Base-by-base conservation (phyloP, 495 filamentous ascomycete genomes). In the Amniculicola lignicola region DNA sequence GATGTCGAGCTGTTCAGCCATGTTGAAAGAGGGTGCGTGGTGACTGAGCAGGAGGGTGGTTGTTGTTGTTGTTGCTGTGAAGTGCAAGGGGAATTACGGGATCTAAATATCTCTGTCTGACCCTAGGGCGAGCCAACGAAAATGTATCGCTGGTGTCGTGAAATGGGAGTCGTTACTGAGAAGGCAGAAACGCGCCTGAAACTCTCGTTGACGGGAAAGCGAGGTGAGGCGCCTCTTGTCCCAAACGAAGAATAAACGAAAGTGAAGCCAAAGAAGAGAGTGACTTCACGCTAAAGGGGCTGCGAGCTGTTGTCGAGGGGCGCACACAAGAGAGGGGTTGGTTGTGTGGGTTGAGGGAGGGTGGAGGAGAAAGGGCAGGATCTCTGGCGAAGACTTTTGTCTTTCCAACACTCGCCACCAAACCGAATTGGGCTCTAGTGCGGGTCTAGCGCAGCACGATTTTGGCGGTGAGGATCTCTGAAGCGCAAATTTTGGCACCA, bases 1-100 rank as follows among this genome's bases (percentile, higher is more conserved):
- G 87, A 96, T 91, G 72, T 90, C 89, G 62, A 98, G 83, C 76
- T 94, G 84, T 72, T 96, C 90, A 72, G 93, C 92, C 93, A 97
- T 97, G 63, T 70, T 84, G 76, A 40, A 42, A 11, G 56, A 44
- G 51, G 50, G 11, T 18, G 37, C 39, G 33, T 18, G 4, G n/a
- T 39, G 29, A 15, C 40, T 10, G 37, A 50, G 33, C 45, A 42
- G 16, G 28, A 43, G 16, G 10, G 22, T 16, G 36, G 38, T 10
- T 35, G 43, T 16, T 40, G 46, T 40, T 6, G 42, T 31, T 45
- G 33, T 41, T n/a, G n/a, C n/a, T 35, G 48, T 14, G 46, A 51
- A 16, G 29, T 21, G n/a, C n/a, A n/a, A n/a, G 46, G 38, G 19
- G 11, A 29, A 51, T 14, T 43, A 28, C 42, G 57, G n/a, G n/a